Evolutionary conservation across 1,284 basidiomycete genomes (phyloP).

Genomic region (Golubevia sp.): DNA sequence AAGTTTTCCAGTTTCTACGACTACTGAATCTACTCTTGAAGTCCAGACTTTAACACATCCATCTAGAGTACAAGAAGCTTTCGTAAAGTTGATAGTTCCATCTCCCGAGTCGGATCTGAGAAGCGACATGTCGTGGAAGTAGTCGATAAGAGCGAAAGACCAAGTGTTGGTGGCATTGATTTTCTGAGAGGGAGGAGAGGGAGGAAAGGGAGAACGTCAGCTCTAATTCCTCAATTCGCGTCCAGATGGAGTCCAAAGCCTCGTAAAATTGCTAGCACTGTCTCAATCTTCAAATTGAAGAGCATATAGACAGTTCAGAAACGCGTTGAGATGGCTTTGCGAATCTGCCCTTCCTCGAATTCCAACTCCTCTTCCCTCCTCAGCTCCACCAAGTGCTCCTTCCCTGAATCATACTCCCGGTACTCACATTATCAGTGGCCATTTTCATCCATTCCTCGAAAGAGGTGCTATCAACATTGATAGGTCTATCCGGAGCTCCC

Average conservation of each 20-base stretch:
- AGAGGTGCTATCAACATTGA: constrained; percentile 49
- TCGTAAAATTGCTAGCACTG: no score
- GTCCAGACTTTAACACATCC: constrained; percentile 99
- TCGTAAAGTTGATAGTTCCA: constrained; percentile 88
- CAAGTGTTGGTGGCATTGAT: constrained; percentile 97
- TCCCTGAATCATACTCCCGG: no score
- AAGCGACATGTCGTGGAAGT: constrained; percentile 98
- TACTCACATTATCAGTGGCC: constrained; percentile 91
- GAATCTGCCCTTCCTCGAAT: no score
- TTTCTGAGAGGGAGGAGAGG: constrained; percentile 71
- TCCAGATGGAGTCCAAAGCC: no score
- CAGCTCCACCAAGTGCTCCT: no score
- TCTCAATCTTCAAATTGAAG: no score
- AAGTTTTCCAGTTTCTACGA: constrained; percentile 94
- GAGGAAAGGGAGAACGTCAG: background rate
- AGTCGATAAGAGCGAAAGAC: constrained; percentile 97
- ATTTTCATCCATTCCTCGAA: constrained; percentile 99
- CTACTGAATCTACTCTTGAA: constrained; percentile 92
- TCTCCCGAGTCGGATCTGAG: constrained; percentile 66
- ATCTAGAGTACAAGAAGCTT: constrained; percentile 94
- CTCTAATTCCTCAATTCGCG: background rate
- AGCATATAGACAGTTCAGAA: background rate
- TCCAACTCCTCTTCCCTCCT: no score
- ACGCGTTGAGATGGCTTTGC: background rate
- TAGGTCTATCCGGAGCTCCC: background rate